These are phyloP conservation scores for Phaseolus coccineus DNA, from an alignment of 331 rosid genomes.

Conservation along the genomic window DNA sequence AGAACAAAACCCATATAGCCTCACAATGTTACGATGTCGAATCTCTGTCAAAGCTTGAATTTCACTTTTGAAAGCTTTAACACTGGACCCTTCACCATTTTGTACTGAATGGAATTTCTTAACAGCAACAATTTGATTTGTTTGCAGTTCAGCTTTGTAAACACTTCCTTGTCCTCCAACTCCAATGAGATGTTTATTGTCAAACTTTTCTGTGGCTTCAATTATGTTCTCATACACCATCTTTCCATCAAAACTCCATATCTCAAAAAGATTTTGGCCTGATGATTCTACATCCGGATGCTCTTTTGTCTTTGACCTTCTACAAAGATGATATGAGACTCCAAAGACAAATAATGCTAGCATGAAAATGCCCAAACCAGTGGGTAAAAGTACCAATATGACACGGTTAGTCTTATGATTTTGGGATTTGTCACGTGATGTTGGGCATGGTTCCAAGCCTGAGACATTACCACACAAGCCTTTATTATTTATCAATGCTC, in stretches of 20 bases:
- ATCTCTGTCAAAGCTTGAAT: not conserved
- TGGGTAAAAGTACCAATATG: not conserved
- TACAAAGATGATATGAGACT: not conserved
- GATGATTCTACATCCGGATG: not conserved
- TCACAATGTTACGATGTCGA: slow-evolving; percentile 8
- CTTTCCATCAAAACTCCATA: slow-evolving; percentile 1
- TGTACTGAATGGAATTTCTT: not conserved
- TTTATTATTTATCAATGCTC: slow-evolving; percentile 6
- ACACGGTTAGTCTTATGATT: not conserved
- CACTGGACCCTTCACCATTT: not conserved
- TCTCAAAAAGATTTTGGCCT: not conserved
- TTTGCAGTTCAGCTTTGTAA: not conserved
- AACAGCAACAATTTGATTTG: not conserved
- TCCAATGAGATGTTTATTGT: not conserved
- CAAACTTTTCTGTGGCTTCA: slow-evolving; percentile 8
- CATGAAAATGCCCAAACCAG: not conserved
- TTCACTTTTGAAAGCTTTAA: not conserved
- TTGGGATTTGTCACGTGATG: not conserved
- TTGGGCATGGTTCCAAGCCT: slow-evolving; percentile 44
- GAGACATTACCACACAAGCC: slow-evolving; percentile 19
- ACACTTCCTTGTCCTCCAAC: not conserved
- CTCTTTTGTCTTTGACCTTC: not conserved
- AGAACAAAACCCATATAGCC: not conserved
- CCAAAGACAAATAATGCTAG: not conserved
- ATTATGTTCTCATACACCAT: not conserved